Base-by-base conservation (phyloP, 2,329 filamentous ascomycete species). In the Monilinia vaccinii-corymbosi region DNA sequence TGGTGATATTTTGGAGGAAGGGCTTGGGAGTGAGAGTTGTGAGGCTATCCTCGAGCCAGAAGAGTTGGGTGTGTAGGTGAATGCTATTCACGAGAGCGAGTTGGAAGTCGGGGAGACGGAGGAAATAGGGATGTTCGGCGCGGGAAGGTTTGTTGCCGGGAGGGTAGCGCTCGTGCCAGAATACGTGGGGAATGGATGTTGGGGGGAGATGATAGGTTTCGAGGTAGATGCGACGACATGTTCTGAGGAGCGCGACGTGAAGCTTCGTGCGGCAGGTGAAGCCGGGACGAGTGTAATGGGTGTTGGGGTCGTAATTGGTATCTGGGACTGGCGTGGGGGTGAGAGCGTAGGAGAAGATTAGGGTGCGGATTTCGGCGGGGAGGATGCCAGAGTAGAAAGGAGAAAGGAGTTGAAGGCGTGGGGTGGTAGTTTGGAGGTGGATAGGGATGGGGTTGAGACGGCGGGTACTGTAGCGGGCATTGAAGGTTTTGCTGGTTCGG, bases 201-300 rank as follows among this genome's bases (percentile, higher is more conserved):
- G 56, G 36, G 2, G 65, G 65, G 11, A 69, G 61, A 21, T 66
- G 62, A 49, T 63, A 67, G 5, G 67, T 66, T 61, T 70, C 64
- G 3, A 64, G 60, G 32, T 70, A 69, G 46, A 63, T 53, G 1
- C 56, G 53, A 10, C 65, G 64, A 31, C 67, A 68, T 28, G 64
- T 65, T 32, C 55, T 61, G 14, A 69, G 64, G 18, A 70, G 60
- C 7, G 61, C 40, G n/a, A 57, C 63, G 40, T 36, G 25, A 8
- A 69, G 52, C 16, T 25, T 48, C 2, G 60, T 60, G 16, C 56
- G 56, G 14, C 55, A 47, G 0, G 60, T 65, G 44, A 63, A 66
- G 14, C 62, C 62, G 11, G 67, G 66, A 3, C 65, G 60, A 2
- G 62, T 61, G 49, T 61, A 65, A 38, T 63, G 32, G 32, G 49